Conservation (phyloP, 75 land plant species). For the Selaginella tamariscina region DNA sequence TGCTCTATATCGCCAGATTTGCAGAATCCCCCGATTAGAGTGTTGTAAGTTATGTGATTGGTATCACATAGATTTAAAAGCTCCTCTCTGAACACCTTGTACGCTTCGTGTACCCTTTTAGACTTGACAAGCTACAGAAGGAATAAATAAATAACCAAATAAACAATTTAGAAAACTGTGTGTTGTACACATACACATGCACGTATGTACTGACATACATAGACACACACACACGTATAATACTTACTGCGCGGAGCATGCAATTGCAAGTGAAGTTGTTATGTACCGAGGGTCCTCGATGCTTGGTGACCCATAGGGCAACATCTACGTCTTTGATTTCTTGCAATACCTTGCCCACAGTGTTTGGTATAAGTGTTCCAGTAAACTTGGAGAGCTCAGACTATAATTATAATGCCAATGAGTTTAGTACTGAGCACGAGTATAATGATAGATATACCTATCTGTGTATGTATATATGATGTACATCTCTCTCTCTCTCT, state of each 20-base stretch:
- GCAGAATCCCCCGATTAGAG: neutral
- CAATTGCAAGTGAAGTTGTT: constrained; percentile 1
- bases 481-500: too few species aligned
- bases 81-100: neutral
- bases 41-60: neutral
- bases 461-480: too few species aligned
- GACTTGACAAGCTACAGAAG: neutral
- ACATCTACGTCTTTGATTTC: neutral
- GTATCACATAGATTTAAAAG: neutral
- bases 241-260: neutral
- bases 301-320: neutral
- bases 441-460: too few species aligned
- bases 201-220: too few species aligned
- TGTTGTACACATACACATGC: too few species aligned
- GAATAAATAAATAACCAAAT: too few species aligned
- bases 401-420: too few species aligned
- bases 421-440: too few species aligned
- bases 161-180: too few species aligned
- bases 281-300: neutral
- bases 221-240: too few species aligned
- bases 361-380: neutral
- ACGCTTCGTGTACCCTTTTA: neutral
- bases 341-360: neutral
- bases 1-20: neutral
- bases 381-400: neutral